A percentile compares a stretch with the other conserved stretches of the same genome.
These are phyloP conservation scores for Penicillium sp. DNA, from an alignment of 2,329 filamentous ascomycete species.

Conservation along the genomic window DNA sequence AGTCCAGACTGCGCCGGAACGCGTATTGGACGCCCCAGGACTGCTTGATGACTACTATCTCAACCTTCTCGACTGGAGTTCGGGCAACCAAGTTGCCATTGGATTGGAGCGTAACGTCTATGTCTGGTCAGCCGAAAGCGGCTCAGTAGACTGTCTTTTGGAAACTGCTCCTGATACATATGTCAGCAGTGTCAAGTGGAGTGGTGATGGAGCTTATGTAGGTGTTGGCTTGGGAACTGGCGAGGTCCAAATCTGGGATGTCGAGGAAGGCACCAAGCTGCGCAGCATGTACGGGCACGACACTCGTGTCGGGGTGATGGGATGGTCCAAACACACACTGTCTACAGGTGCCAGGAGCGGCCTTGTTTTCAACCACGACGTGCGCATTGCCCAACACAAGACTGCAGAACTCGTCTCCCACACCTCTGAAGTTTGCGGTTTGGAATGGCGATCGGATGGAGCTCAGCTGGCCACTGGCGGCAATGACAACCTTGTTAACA, in stretches of 20 bases:
- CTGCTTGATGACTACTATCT: constrained; percentile 99
- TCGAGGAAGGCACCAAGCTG: constrained; percentile 89
- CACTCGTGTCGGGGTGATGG: constrained; percentile 94
- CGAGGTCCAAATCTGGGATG: constrained; percentile 99
- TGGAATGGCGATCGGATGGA: constrained; percentile 96
- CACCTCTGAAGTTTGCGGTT: constrained; percentile 94
- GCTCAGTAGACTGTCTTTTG: constrained; percentile 80
- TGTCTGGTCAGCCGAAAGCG: constrained; percentile 95
- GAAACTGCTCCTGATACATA: constrained; percentile 90
- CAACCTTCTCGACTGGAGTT: constrained; percentile 97
- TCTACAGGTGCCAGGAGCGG: constrained; percentile 93
- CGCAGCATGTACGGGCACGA: constrained; percentile 99
- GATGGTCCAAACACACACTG: constrained; percentile 97
- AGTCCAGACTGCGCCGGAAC: constrained; percentile 90
- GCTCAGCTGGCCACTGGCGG: constrained; percentile 95
- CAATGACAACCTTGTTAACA: constrained; percentile 98
- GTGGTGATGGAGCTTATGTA: constrained; percentile 92
- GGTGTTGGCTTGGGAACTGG: constrained; percentile 91
- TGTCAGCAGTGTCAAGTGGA: constrained; percentile 98
- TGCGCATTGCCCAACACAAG: constrained; percentile 97
- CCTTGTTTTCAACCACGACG: constrained; percentile 97
- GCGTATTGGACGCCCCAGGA: constrained; percentile 91
- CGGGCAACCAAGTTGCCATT: constrained; percentile 95
- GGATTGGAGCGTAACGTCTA: constrained; percentile 96
- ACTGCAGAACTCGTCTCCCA: constrained; percentile 94